Evolutionary conservation across 306 rosid genomes (phyloP).

Genomic region (Fragaria iinumae): DNA sequence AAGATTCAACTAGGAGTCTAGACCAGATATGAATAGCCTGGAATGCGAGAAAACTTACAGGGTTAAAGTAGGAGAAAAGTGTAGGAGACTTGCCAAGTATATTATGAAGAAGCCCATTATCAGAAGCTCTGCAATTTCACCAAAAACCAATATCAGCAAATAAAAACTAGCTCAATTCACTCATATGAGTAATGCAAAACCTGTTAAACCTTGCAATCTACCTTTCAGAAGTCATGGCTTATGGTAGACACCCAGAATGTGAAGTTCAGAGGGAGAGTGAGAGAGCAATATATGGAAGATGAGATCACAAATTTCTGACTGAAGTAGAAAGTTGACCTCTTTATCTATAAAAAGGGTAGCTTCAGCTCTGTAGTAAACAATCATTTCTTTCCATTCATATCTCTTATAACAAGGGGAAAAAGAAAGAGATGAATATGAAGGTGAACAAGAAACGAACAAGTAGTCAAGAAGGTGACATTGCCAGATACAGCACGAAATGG

Average conservation of each 20-base stretch:
- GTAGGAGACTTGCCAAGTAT: constrained; percentile 23
- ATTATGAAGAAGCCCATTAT: constrained; percentile 12
- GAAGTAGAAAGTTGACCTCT: constrained; percentile 7
- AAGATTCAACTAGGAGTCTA: background rate
- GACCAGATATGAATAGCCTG: background rate
- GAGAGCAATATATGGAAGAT: background rate
- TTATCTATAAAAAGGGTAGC: background rate
- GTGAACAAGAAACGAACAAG: constrained; percentile 12
- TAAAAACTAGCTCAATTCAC: background rate
- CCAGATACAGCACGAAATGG: constrained; percentile 8
- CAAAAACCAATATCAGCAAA: background rate
- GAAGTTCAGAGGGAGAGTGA: background rate
- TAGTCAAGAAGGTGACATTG: constrained; percentile 31
- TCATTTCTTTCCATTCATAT: background rate
- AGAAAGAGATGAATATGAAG: background rate
- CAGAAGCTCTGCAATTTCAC: constrained; percentile 7
- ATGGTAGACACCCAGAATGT: constrained; percentile 16
- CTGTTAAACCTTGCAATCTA: background rate
- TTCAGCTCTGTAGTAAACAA: background rate
- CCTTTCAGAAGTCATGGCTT: constrained; percentile 7
- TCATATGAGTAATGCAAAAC: background rate
- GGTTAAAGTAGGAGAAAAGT: constrained; percentile 18
- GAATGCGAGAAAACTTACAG: constrained; percentile 18
- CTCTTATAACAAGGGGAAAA: background rate
- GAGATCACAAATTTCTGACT: background rate